Evolutionary conservation across 352 stramenopile genomes (phyloP).

Genomic region (Pythium pyrilobum): DNA sequence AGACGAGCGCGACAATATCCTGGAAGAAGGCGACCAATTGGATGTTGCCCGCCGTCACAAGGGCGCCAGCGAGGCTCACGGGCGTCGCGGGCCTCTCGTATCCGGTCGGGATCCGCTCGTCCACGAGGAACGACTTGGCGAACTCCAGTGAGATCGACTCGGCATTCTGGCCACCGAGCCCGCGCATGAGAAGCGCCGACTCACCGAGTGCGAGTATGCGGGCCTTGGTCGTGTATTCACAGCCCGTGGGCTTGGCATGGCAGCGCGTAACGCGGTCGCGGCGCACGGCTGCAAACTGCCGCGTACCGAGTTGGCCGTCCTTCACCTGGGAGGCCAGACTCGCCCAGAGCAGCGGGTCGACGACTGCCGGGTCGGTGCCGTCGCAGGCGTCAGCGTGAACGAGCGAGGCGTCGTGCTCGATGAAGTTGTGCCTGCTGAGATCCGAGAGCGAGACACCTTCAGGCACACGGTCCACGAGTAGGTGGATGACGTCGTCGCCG

Average conservation of each 20-base stretch:
- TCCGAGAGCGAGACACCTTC: slow-evolving; percentile 21
- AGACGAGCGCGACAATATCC: background rate
- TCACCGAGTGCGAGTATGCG: slow-evolving; percentile 1
- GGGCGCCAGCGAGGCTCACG: background rate
- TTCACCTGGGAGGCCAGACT: slow-evolving; percentile 18
- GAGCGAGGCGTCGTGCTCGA: slow-evolving; percentile 35
- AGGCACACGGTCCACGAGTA: slow-evolving; percentile 8
- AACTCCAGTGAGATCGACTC: slow-evolving; percentile 4
- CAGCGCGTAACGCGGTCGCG: background rate
- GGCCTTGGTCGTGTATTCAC: slow-evolving; percentile 1
- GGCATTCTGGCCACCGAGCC: slow-evolving; percentile 1
- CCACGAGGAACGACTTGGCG: slow-evolving; percentile 18
- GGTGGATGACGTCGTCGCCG: background rate
- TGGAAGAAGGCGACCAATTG: background rate
- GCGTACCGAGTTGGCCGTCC: background rate
- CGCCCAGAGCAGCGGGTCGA: slow-evolving; percentile 10
- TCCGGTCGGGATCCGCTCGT: slow-evolving; percentile 18
- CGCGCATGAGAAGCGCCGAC: slow-evolving; percentile 2
- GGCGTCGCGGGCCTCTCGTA: slow-evolving; percentile 11
- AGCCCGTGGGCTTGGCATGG: slow-evolving; percentile 2
- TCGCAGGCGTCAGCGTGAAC: slow-evolving; percentile 27
- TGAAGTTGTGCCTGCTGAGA: slow-evolving; percentile 17
- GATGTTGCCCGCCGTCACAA: slow-evolving; percentile 1
- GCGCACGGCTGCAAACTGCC: slow-evolving; percentile 4
- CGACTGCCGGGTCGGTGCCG: slow-evolving; percentile 20